These are phyloP conservation scores for Melastoma malabathricum DNA, from an alignment of 345 rosid species.

Conservation along the genomic window DNA sequence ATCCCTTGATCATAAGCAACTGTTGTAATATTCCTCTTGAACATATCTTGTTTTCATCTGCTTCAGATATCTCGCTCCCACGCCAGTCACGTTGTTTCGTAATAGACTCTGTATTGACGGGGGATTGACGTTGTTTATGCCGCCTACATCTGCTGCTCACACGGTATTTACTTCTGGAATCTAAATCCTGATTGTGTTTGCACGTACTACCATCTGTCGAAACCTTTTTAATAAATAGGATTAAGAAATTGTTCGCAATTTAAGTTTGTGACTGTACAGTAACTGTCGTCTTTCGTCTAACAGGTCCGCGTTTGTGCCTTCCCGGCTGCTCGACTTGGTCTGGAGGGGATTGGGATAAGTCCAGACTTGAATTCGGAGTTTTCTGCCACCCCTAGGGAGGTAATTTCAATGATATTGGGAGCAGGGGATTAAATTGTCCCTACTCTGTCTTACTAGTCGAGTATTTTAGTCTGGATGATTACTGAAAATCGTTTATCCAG, in stretches of 20 bases:
- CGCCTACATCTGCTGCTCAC: slow-evolving; percentile 84
- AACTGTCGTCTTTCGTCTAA: not conserved
- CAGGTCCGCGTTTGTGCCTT: slow-evolving; percentile 92
- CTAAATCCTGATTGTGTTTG: not conserved
- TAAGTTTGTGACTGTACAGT: no score
- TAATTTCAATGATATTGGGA: slow-evolving; percentile 7
- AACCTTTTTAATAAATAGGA: no score
- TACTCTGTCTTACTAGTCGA: no score
- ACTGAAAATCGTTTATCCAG: slow-evolving; percentile 16
- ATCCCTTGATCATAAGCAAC: slow-evolving; percentile 1
- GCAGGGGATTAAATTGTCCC: no score
- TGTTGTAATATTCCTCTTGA: not conserved
- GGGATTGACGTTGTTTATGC: slow-evolving; percentile 89
- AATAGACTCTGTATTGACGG: slow-evolving; percentile 87
- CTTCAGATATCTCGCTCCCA: slow-evolving; percentile 87
- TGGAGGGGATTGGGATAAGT: slow-evolving; percentile 71
- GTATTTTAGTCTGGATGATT: no score
- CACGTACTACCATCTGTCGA: not conserved
- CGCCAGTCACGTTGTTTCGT: slow-evolving; percentile 77
- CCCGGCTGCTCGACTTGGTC: slow-evolving; percentile 40
- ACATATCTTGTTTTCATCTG: not conserved
- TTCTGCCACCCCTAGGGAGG: slow-evolving; percentile 63
- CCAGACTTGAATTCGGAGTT: slow-evolving; percentile 85
- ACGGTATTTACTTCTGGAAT: slow-evolving; percentile 33
- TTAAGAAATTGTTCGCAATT: no score